These are phyloP conservation scores for Botrytis galanthina DNA, from an alignment of 2,329 filamentous ascomycete species.

Conservation along the genomic window DNA sequence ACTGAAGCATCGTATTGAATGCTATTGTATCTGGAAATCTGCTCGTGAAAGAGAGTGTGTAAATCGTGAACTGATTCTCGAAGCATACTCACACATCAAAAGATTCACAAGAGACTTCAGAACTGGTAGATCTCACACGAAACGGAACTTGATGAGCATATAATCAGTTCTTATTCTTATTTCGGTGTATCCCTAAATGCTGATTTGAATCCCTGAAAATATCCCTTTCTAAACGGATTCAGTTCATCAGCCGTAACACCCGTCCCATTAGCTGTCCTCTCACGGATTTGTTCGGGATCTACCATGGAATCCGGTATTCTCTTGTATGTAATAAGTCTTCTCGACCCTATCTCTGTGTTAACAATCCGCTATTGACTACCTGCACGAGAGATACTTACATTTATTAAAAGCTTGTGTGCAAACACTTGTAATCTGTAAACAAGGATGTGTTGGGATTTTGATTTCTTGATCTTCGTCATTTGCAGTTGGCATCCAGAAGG, in stretches of 20 bases:
- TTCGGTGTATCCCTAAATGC: slow-evolving; percentile 20
- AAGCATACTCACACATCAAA: background rate
- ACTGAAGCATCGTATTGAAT: background rate
- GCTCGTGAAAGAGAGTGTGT: background rate
- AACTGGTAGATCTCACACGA: rapidly evolving
- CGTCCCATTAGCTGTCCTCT: slow-evolving; percentile 39
- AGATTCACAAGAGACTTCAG: background rate
- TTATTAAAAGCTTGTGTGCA: slow-evolving; percentile 88
- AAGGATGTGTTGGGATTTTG: slow-evolving; percentile 71
- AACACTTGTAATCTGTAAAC: slow-evolving; percentile 68
- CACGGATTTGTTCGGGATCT: slow-evolving; percentile 34
- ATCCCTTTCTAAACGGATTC: slow-evolving; percentile 61
- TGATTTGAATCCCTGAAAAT: slow-evolving; percentile 44
- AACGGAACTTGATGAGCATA: background rate
- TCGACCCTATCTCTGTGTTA: slow-evolving; percentile 62
- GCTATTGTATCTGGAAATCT: background rate
- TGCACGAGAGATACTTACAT: slow-evolving; percentile 53
- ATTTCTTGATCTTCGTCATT: slow-evolving; percentile 77
- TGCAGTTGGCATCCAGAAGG: slow-evolving; percentile 96
- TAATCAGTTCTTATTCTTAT: background rate
- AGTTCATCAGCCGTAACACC: slow-evolving; percentile 61
- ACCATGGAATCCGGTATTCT: slow-evolving; percentile 62
- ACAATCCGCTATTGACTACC: background rate
- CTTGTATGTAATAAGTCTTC: slow-evolving; percentile 82
- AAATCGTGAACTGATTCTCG: background rate